Evolutionary conservation across 2,329 filamentous ascomycete species (phyloP), one percentile per base, ranked within the genome.

Genomic region (Epichloe festucae): DNA sequence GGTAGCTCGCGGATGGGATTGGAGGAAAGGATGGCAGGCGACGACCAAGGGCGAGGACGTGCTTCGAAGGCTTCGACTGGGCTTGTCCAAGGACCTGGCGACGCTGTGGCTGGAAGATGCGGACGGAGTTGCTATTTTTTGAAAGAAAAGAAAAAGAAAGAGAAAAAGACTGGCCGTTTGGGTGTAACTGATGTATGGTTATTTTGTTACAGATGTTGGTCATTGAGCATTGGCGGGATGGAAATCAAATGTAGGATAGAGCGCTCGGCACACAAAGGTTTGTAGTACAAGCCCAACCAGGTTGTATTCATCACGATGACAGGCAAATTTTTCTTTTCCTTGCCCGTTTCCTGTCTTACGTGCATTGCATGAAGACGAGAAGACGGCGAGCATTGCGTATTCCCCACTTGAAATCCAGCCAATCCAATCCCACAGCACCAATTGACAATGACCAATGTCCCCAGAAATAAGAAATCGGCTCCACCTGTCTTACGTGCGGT

Each of bases 1-100:
- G 51, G 66, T 73, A 6, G 74, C 78, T 56, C 72, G 85, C 50
- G 81, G 81, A 12, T 89, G 85, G 86, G 84, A 90, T 66, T 90
- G 86, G 88, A 73, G 87, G 58, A 72, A 71, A 66, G 87, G 86
- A 82, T 71, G 94, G 85, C 83, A 72, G 80, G 62, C 77, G 34
- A 74, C 73, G 11, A 79, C 77, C 17, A 81, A 71, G 55, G 85
- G 81, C 0, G 74, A 75, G 46, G 85, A 91, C 56, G 73, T 96
- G n/a, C 68, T 95, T 53, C 75, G 76, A 56, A 77, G 84, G 56
- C 64, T 95, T 66, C 77, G 90, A 57, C 65, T 88, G 49, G 85
- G 83, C 2, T 66, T 95, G 61, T 85, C 87, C 14, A 80, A 77
- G 64, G 88, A 93, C 58, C 69, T 94, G 62, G 84, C 80, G 14